These are phyloP conservation scores for Apodospora peruviana DNA, from an alignment of 495 filamentous ascomycete genomes.

Conservation along the genomic window DNA sequence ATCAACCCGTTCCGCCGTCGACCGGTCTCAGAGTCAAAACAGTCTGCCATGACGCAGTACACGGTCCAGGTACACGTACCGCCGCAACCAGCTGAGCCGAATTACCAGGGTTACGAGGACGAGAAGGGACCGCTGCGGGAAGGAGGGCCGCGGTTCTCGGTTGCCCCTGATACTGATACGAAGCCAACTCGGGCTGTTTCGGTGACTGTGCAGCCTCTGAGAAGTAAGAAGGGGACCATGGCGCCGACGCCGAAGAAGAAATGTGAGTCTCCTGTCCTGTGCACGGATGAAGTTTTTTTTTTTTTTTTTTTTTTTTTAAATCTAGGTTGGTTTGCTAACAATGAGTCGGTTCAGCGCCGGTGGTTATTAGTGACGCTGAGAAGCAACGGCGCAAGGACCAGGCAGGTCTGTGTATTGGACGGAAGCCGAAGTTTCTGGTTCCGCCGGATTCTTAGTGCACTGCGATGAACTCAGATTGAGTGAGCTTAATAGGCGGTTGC, in stretches of 20 bases:
- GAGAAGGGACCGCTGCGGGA: neutral
- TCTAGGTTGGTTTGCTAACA: neutral
- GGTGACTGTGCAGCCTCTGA: neutral
- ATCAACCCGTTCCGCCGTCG: neutral
- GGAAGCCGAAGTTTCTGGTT: neutral
- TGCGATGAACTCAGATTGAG: no score
- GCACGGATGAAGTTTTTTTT: no score
- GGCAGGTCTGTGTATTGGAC: neutral
- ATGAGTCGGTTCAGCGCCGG: no score
- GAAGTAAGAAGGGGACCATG: neutral
- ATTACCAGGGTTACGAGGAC: neutral
- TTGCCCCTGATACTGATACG: neutral
- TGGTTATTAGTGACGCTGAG: neutral
- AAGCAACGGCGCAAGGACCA: neutral
- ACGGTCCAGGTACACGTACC: neutral
- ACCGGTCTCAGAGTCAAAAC: neutral
- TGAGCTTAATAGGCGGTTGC: no score
- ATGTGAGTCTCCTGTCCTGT: no score
- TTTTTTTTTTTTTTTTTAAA: neutral
- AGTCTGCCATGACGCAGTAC: neutral
- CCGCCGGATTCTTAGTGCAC: no score
- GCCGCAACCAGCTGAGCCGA: neutral
- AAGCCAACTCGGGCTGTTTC: neutral
- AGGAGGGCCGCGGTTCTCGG: neutral
- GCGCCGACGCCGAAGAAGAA: no score